Evolutionary conservation across 108 stramenopile species (phyloP).

Genomic region (Nitzschia sp.): DNA sequence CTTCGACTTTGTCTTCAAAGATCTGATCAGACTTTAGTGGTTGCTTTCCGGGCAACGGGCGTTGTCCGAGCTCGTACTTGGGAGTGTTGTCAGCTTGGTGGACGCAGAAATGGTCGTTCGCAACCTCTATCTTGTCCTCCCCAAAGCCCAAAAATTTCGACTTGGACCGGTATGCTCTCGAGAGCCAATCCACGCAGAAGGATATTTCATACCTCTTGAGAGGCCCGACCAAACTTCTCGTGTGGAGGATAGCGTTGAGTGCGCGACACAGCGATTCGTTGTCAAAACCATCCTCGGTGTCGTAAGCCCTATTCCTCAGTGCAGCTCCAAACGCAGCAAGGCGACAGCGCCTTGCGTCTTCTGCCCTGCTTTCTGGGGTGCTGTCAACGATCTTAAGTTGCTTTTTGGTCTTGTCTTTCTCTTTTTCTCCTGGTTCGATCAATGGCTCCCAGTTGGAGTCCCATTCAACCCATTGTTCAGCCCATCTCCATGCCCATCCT

Average conservation of each 20-base stretch:
- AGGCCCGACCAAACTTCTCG: slow-evolving; percentile 81
- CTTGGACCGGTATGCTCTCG: slow-evolving; percentile 80
- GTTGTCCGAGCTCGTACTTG: slow-evolving; percentile 65
- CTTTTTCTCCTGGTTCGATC: slow-evolving; percentile 64
- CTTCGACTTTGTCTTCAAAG: slow-evolving; percentile 58
- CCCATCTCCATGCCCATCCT: slow-evolving; percentile 92
- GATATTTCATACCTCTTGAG: slow-evolving; percentile 69
- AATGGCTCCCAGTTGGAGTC: slow-evolving; percentile 84
- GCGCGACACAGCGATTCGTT: slow-evolving; percentile 60
- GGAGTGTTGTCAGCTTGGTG: slow-evolving; percentile 60
- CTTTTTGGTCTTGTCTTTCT: slow-evolving; percentile 74
- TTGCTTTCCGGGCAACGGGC: slow-evolving; percentile 68
- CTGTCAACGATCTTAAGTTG: slow-evolving; percentile 75
- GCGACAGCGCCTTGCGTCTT: slow-evolving; percentile 75
- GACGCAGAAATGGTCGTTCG: slow-evolving; percentile 46
- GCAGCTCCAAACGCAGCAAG: slow-evolving; percentile 87
- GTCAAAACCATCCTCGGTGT: slow-evolving; percentile 68
- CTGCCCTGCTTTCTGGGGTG: slow-evolving; percentile 59
- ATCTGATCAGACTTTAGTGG: slow-evolving; percentile 20
- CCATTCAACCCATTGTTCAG: slow-evolving; percentile 84
- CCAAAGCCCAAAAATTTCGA: slow-evolving; percentile 70
- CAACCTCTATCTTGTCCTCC: slow-evolving; percentile 71
- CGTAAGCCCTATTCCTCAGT: slow-evolving; percentile 78
- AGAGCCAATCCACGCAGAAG: slow-evolving; percentile 73
- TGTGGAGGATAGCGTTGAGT: slow-evolving; percentile 63